phyloP scores from a whole-genome alignment of 2,329 filamentous ascomycete genomes.

The Lomentospora prolificans region DNA sequence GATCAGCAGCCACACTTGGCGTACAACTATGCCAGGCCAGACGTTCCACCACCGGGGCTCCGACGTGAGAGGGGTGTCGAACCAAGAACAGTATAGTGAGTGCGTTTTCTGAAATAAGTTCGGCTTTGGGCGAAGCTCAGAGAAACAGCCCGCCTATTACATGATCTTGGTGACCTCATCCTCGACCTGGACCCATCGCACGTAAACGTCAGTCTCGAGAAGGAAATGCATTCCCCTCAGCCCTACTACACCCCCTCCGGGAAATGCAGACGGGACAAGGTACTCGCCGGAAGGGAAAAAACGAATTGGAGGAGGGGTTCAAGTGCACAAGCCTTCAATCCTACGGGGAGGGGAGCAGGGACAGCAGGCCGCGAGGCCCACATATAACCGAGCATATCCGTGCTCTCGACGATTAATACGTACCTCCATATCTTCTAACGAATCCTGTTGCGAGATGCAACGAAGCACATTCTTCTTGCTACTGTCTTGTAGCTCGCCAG shows the following conservation, averaged over 20 bases:
- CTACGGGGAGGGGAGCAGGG: not conserved
- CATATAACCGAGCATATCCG: constrained; percentile 10
- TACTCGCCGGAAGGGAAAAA: constrained; percentile 1
- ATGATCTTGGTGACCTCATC: constrained; percentile 87
- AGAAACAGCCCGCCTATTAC: constrained; percentile 37
- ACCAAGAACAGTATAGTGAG: not conserved
- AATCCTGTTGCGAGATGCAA: constrained; percentile 95
- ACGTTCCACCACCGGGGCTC: not conserved
- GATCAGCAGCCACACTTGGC: constrained; percentile 2
- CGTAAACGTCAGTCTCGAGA: constrained; percentile 12
- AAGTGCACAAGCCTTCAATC: not conserved
- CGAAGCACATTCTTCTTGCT: constrained; percentile 98
- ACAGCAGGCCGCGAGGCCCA: not conserved
- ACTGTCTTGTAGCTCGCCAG: constrained; percentile 95
- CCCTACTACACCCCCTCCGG: constrained; percentile 36
- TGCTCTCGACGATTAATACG: constrained; percentile 30
- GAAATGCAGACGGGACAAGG: not conserved
- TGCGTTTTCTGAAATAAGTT: not conserved
- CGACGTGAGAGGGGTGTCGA: not conserved
- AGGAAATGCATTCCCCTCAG: not conserved
- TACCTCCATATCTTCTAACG: constrained; percentile 98
- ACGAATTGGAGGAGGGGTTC: not conserved
- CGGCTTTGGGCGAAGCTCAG: not conserved
- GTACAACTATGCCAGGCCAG: not conserved
- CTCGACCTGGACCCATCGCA: constrained; percentile 57